Conservation (phyloP, 768 basidiomycete genomes). For the Candolleomyces efflorescens region DNA sequence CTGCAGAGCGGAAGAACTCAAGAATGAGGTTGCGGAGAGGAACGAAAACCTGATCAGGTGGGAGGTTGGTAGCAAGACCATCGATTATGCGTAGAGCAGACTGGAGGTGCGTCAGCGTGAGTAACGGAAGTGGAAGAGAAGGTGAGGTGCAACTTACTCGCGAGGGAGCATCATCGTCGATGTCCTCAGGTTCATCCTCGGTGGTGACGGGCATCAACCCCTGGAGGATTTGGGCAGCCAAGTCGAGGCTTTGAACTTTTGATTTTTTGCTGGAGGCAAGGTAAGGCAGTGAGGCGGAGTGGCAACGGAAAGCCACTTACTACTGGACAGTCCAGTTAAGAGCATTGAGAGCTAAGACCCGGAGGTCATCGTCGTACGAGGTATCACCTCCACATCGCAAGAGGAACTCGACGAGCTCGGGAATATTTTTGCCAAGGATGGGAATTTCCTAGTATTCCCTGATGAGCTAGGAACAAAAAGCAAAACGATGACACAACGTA, state of each 20-base stretch:
- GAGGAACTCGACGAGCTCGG: constrained; percentile 85
- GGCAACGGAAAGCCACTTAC: constrained; percentile 36
- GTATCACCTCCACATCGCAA: constrained; percentile 79
- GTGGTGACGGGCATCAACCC: constrained; percentile 92
- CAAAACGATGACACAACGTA: constrained; percentile 27
- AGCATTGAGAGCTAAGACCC: constrained; percentile 87
- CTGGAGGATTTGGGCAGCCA: constrained; percentile 83
- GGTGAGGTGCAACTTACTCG: constrained; percentile 53
- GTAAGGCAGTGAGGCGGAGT: background rate
- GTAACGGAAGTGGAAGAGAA: background rate
- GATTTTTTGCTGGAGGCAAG: constrained; percentile 77
- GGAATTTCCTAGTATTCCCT: constrained; percentile 71
- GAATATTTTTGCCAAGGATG: constrained; percentile 84
- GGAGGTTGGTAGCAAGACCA: constrained; percentile 84
- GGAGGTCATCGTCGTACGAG: constrained; percentile 69
- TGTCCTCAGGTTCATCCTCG: constrained; percentile 90
- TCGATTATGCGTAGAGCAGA: constrained; percentile 95
- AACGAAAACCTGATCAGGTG: constrained; percentile 95
- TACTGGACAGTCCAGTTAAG: constrained; percentile 98
- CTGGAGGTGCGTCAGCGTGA: constrained; percentile 30
- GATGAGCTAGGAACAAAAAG: constrained; percentile 6
- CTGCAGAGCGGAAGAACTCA: constrained; percentile 78
- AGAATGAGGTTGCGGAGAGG: constrained; percentile 78
- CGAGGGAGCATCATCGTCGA: constrained; percentile 90
- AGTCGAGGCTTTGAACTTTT: constrained; percentile 81